Evolutionary conservation across 2,329 filamentous ascomycete genomes (phyloP), one percentile per base, ranked within the genome.

Genomic region (Fusarium caatingaense): DNA sequence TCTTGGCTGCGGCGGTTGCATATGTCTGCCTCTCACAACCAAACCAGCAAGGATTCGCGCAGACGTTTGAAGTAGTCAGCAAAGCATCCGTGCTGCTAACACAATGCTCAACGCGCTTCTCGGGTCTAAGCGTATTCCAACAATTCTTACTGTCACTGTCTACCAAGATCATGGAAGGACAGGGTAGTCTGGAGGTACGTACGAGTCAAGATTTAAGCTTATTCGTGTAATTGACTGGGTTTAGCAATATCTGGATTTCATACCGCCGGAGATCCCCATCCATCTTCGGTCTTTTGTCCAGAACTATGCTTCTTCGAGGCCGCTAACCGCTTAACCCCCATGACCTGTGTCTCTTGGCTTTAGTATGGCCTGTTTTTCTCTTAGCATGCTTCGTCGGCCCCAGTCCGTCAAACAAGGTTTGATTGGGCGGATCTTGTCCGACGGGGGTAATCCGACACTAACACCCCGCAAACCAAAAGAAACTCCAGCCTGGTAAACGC

Each of bases 31-130:
- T 68, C 0, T 23, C 59, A 0, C 44, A 51, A 4, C n/a, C 20
- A 1, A 50, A 44, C 1, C 66, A 68, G 4, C 21, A 42, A 5
- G 64, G 50, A 6, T 50, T 68, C 18, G 51, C 66, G 0, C 64
- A 68, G 4, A 68, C 45, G 0, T 68, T 68, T 8, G 64, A 68
- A 10, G 41, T 68, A n/a, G 49, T 65, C 16, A 68, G 59, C 21
- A 68, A 68, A 30, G 64, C 66, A 0, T 68, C 66, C 6, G 61
- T 68, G 4, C 3, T 68, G 0, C 37, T 68, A 0, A 68, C 66
- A 1, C 59, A 68, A 34, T 68, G 60, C 30, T 56, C 66, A 11
- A 64, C 60, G 3, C 57, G 40, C 2, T 68, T 68, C n/a, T 34
- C 41, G 0, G 64, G 53, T 2, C 25, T 68, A 15, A 46, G 41